phyloP scores from a whole-genome alignment of 2,329 filamentous ascomycete species.

The Ceratocystis diversiconidia region DNA sequence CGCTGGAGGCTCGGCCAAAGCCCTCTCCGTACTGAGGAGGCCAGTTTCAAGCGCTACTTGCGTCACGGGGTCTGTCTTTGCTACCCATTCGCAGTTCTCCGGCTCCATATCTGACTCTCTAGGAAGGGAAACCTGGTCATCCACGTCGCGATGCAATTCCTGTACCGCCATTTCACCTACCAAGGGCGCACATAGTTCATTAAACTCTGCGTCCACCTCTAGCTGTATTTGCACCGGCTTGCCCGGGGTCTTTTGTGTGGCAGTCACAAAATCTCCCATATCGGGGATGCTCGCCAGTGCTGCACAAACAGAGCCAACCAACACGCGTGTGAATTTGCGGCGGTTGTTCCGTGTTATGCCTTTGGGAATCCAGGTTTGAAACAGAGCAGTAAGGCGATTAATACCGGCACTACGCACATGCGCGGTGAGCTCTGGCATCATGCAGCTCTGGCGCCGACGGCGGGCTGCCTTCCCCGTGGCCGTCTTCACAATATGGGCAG shows the following conservation, averaged over 20 bases:
- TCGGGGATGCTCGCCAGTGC: neutral
- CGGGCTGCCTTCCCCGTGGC: neutral
- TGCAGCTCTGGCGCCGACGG: neutral
- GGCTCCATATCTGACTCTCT: neutral
- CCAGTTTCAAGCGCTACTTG: neutral
- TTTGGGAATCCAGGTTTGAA: neutral
- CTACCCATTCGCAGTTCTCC: neutral
- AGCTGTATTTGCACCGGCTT: neutral
- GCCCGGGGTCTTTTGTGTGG: neutral
- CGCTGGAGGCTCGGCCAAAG: neutral
- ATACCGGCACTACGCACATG: neutral
- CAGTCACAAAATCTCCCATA: neutral
- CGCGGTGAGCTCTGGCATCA: neutral
- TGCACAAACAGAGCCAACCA: neutral
- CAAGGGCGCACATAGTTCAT: neutral
- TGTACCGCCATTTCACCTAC: neutral
- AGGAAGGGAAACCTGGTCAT: neutral
- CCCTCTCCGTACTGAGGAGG: neutral
- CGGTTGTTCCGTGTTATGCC: neutral
- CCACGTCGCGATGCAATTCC: neutral
- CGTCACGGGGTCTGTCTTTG: neutral
- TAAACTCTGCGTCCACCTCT: neutral
- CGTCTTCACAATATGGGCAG: neutral
- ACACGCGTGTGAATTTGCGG: neutral
- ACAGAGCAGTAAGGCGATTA: neutral